phyloP scores from a whole-genome alignment of 2,329 filamentous ascomycete species.

The Stagonosporopsis chrysanthemi region DNA sequence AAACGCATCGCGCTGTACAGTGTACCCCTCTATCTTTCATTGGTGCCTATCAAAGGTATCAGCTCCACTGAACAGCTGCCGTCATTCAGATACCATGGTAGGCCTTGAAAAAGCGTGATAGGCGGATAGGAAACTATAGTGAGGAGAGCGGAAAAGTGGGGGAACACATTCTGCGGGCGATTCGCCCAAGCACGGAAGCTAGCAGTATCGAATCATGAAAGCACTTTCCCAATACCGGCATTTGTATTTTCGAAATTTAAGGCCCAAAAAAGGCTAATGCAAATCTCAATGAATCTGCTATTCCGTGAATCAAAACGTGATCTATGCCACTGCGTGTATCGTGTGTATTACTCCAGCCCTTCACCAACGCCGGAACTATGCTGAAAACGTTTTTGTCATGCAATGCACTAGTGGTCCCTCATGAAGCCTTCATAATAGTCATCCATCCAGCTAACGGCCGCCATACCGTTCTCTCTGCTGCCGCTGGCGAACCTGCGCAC shows the following conservation, averaged over 20 bases:
- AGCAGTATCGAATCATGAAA: neutral
- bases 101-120: neutral
- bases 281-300: too few species aligned
- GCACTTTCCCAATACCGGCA: neutral
- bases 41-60: neutral
- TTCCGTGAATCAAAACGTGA: neutral
- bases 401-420: conserved; percentile 24
- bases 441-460: conserved; percentile 57
- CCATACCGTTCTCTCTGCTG: conserved; percentile 37
- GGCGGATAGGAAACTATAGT: neutral
- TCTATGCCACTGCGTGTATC: neutral
- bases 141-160: conserved; percentile 4
- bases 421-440: conserved; percentile 60
- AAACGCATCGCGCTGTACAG: neutral
- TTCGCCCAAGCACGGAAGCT: neutral
- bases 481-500: conserved; percentile 55
- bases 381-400: neutral
- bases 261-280: too few species aligned
- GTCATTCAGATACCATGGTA: neutral
- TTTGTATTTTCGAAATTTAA: neutral
- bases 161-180: neutral
- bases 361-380: conserved; percentile 10
- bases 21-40: conserved; percentile 1
- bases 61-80: neutral
- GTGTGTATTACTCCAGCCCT: conserved; percentile 1